Evolutionary conservation across 2,329 filamentous ascomycete genomes (phyloP).

Genomic region (Incumbomyces lentus): DNA sequence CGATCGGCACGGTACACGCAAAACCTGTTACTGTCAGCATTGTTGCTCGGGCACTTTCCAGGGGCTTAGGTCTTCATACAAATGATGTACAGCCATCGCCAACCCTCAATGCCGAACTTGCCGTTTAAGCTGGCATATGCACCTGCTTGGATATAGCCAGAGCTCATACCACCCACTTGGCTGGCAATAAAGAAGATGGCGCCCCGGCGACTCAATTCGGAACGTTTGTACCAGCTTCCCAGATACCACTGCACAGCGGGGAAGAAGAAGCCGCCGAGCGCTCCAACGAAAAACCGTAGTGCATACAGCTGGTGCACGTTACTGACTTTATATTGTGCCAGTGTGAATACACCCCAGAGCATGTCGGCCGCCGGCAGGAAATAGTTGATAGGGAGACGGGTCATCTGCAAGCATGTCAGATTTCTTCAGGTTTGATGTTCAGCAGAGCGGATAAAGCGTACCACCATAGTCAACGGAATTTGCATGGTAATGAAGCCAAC

Average conservation of each 20-base stretch:
- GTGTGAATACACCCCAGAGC: constrained; percentile 47
- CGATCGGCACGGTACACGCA: constrained; percentile 26
- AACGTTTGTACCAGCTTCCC: constrained; percentile 17
- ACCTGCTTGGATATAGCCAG: constrained; percentile 46
- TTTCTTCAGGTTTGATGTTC: too few species aligned
- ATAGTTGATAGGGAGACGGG: constrained; percentile 39
- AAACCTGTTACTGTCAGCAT: too few species aligned
- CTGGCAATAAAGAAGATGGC: constrained; percentile 28
- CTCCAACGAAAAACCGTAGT: constrained; percentile 16
- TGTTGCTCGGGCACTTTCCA: constrained; percentile 11
- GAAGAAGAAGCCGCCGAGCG: constrained; percentile 19
- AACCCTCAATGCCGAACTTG: constrained; percentile 38
- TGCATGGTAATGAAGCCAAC: constrained; percentile 43
- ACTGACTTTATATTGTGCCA: constrained; percentile 42
- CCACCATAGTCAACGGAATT: constrained; percentile 43
- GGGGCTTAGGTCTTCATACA: constrained; percentile 39
- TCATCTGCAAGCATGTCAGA: not conserved
- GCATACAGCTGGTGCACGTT: constrained; percentile 24
- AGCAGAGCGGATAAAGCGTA: constrained; percentile 16
- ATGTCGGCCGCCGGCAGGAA: constrained; percentile 43
- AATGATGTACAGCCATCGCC: constrained; percentile 50
- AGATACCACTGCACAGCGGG: constrained; percentile 25
- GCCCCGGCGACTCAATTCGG: constrained; percentile 27
- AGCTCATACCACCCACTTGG: constrained; percentile 38
- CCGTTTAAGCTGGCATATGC: constrained; percentile 44